These are phyloP conservation scores for Neofusicoccum ribis DNA, from an alignment of 2,329 filamentous ascomycete species.

Conservation along the genomic window DNA sequence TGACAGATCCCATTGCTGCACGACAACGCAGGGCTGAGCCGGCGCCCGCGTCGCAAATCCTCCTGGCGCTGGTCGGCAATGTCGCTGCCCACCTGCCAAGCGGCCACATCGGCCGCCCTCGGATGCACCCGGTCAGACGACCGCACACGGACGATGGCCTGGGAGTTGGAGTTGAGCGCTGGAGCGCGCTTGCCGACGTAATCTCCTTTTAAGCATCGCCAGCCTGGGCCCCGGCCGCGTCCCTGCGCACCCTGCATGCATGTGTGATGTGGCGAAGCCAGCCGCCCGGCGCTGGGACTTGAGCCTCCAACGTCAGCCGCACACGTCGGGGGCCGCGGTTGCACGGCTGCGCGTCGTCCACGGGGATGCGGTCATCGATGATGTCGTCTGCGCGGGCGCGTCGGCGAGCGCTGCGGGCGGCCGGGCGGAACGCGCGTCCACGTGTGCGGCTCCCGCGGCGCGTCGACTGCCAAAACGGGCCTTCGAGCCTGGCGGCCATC, in stretches of 20 bases:
- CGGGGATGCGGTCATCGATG: not conserved
- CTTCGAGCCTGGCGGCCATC: not conserved
- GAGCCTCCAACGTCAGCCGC: slow-evolving; percentile 11
- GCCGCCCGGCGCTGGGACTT: not conserved
- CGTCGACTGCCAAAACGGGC: not conserved
- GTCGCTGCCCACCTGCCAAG: not conserved
- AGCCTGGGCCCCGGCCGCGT: not conserved
- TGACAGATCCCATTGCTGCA: not conserved
- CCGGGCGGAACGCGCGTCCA: not conserved
- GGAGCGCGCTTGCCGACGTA: slow-evolving; percentile 10
- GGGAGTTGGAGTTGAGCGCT: not conserved
- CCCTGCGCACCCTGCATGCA: not conserved
- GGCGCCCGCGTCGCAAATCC: not conserved
- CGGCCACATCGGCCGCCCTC: not conserved
- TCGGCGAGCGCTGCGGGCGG: not conserved
- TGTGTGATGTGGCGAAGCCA: slow-evolving; percentile 1
- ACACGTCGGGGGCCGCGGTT: not conserved
- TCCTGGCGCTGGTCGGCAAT: not conserved
- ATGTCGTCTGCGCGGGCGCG: not conserved
- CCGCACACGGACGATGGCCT: not conserved
- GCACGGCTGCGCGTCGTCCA: not conserved
- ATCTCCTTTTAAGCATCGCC: not conserved
- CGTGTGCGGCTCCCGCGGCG: not conserved
- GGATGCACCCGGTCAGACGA: slow-evolving; percentile 10
- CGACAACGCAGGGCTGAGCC: not conserved